Conservation (phyloP, 495 filamentous ascomycete species). For the Melanomma pulvis-pyrius region DNA sequence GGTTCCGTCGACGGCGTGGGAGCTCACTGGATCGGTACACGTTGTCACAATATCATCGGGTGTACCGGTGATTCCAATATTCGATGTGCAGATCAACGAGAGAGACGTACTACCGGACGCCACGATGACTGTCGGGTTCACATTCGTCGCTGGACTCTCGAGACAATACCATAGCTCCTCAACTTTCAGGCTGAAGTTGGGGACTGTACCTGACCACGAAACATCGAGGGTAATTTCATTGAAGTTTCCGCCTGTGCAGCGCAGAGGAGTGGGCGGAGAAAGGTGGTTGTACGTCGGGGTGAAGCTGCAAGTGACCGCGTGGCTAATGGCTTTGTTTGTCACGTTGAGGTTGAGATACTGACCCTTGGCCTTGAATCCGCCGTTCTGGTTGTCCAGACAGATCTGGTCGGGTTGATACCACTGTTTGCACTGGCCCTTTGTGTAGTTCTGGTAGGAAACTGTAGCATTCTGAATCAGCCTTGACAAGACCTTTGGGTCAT, state of each 20-base stretch:
- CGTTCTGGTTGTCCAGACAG: background rate
- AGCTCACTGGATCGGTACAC: background rate
- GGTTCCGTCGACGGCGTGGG: background rate
- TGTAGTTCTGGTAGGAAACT: slow-evolving; percentile 14
- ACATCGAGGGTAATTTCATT: slow-evolving; percentile 23
- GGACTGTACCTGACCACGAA: background rate
- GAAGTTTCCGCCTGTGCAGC: slow-evolving; percentile 20
- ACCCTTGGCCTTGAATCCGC: background rate
- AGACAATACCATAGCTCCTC: slow-evolving; percentile 24
- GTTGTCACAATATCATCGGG: slow-evolving; percentile 7
- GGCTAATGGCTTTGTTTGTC: slow-evolving; percentile 11
- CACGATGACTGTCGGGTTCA: slow-evolving; percentile 5
- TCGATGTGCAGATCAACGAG: background rate
- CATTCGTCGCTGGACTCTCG: background rate
- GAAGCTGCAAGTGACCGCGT: slow-evolving; percentile 6
- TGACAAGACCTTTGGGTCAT: background rate
- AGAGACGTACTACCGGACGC: slow-evolving; percentile 1
- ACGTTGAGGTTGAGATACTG: slow-evolving; percentile 11
- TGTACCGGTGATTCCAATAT: slow-evolving; percentile 5
- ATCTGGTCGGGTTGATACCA: slow-evolving; percentile 4
- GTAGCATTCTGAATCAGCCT: background rate
- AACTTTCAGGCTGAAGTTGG: slow-evolving; percentile 9
- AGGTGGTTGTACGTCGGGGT: background rate
- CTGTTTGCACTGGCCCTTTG: slow-evolving; percentile 18
- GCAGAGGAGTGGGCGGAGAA: background rate